A percentile compares a stretch with the other conserved stretches of the same genome.
Conservation (phyloP, 106 monocot species). For the Vanilla planifolia region DNA sequence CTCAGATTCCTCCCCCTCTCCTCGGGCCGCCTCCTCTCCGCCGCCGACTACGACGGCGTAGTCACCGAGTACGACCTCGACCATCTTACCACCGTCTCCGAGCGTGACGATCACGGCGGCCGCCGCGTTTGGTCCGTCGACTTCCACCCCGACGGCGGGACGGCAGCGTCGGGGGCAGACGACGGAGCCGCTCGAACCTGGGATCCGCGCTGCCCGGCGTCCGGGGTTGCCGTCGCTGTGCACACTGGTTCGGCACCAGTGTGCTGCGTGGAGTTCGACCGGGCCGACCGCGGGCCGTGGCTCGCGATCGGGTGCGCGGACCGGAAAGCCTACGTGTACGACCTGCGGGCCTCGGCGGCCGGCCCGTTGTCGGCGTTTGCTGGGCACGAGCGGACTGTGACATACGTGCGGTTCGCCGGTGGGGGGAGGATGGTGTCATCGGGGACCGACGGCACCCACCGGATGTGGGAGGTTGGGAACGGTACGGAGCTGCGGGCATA, state of each 20-base stretch:
- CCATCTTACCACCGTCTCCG: conserved; percentile 30
- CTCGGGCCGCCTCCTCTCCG: conserved; percentile 17
- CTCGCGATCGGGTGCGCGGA: conserved; percentile 63
- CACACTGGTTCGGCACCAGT: conserved; percentile 21
- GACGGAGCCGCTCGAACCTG: conserved; percentile 66
- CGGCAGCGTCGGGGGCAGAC: conserved; percentile 68
- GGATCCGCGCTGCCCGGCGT: conserved; percentile 43
- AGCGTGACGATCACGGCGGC: conserved; percentile 89
- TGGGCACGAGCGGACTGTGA: conserved; percentile 58
- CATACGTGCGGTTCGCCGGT: conserved; percentile 62
- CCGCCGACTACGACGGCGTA: conserved; percentile 95
- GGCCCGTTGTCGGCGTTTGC: conserved; percentile 27
- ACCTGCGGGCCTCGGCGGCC: conserved; percentile 32
- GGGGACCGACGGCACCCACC: conserved; percentile 57
- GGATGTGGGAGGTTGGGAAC: conserved; percentile 43
- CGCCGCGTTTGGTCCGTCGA: conserved; percentile 79
- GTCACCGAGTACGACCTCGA: conserved; percentile 95
- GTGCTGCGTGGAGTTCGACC: conserved; percentile 77
- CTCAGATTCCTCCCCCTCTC: conserved; percentile 43
- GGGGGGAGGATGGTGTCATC: conserved; percentile 47
- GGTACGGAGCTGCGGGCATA: conserved; percentile 40
- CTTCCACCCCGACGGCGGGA: conserved; percentile 28
- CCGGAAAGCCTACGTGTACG: conserved; percentile 58
- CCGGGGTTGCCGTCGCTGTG: background rate
- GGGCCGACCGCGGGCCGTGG: conserved; percentile 7